phyloP scores from a whole-genome alignment of 139 green algal genomes.

The Chlorella sp. region DNA sequence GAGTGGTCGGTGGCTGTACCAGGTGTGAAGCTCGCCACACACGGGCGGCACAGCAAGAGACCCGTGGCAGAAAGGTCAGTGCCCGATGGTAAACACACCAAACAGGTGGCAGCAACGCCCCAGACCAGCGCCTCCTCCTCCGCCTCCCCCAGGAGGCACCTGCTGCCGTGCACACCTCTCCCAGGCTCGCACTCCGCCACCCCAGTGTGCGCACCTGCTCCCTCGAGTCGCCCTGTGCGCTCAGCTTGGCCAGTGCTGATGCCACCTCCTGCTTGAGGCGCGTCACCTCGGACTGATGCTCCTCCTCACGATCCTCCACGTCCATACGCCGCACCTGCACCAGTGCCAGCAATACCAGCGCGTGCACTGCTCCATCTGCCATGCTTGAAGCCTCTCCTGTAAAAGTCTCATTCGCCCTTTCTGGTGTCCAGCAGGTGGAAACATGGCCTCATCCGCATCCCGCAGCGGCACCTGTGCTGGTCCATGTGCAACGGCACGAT shows the following conservation, averaged over 20 bases:
- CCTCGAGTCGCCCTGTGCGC: slow-evolving; percentile 2
- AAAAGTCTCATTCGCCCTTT: background rate
- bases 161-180: background rate
- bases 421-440: no score
- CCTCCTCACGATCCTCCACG: slow-evolving; percentile 18
- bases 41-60: background rate
- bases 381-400: background rate
- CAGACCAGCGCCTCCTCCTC: background rate
- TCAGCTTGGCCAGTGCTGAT: slow-evolving; percentile 6
- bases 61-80: background rate
- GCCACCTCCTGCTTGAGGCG: slow-evolving; percentile 16
- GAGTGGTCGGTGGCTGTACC: background rate
- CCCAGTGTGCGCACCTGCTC: slow-evolving; percentile 7
- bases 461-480: no score
- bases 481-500: no score
- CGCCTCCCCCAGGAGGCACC: background rate
- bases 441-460: no score
- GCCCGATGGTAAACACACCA: no score
- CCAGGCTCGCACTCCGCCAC: background rate
- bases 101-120: background rate
- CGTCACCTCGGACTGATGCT: slow-evolving; percentile 10
- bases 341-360: background rate
- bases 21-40: background rate
- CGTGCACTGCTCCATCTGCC: background rate
- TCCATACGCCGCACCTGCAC: slow-evolving; percentile 11